These are phyloP conservation scores for Euphorbia schlechtendalii DNA, from an alignment of 441 rosid genomes.

Conservation along the genomic window DNA sequence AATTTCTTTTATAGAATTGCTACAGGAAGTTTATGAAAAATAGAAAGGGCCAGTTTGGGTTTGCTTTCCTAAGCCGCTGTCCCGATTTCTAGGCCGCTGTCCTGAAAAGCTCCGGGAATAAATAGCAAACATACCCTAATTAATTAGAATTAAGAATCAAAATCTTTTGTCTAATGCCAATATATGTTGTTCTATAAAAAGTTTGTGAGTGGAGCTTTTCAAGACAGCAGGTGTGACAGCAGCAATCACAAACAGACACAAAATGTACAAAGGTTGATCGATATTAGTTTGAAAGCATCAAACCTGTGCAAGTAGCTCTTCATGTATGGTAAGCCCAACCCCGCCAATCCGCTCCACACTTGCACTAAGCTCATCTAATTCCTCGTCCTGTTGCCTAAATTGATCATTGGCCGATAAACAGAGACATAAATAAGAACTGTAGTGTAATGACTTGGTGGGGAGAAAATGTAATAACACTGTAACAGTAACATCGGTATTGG, in stretches of 20 bases:
- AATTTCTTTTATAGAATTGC: neutral
- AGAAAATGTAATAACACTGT: neutral
- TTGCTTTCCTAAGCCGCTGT: no score
- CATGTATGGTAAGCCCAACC: slow-evolving; percentile 95
- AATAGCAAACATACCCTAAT: no score
- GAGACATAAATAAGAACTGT: neutral
- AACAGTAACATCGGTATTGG: neutral
- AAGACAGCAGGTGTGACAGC: no score
- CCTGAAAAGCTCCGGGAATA: no score
- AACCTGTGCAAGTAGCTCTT: slow-evolving; percentile 89
- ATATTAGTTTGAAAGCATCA: neutral
- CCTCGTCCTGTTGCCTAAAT: slow-evolving; percentile 92
- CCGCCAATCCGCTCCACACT: slow-evolving; percentile 94
- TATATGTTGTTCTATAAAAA: no score
- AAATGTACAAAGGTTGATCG: neutral
- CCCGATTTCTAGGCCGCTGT: no score
- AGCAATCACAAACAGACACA: no score
- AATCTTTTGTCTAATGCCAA: no score
- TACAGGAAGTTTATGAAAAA: neutral
- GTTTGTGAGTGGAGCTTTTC: no score
- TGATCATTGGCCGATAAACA: slow-evolving; percentile 18
- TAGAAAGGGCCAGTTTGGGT: no score
- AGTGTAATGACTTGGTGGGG: neutral
- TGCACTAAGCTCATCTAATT: slow-evolving; percentile 89
- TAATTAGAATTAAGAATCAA: no score